Percentiles rank a stretch among this genome's conserved stretches.
phyloP scores from a whole-genome alignment of 2,329 filamentous ascomycete species.

The Fusarium bactridioides region DNA sequence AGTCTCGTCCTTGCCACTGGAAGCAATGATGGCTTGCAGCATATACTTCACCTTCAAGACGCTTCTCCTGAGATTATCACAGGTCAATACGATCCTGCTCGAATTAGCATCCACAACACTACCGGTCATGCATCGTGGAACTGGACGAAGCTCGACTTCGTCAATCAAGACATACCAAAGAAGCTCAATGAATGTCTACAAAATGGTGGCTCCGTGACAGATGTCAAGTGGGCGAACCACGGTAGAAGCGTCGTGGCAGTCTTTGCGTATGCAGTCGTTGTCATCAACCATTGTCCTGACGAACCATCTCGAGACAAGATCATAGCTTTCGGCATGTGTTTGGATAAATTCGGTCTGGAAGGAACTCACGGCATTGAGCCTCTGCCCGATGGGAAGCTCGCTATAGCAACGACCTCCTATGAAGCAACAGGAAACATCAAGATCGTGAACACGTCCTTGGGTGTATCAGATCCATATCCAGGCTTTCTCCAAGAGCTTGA shows the following conservation, averaged over 20 bases:
- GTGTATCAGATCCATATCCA: not conserved
- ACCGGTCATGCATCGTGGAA: not conserved
- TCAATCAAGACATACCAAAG: not conserved
- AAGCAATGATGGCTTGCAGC: not conserved
- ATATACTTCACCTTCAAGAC: accelerated
- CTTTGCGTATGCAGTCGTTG: not conserved
- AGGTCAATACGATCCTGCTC: not conserved
- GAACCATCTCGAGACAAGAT: not conserved
- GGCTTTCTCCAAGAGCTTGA: not conserved
- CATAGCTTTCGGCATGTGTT: not conserved
- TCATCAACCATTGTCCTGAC: not conserved
- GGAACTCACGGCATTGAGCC: not conserved
- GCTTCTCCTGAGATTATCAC: not conserved
- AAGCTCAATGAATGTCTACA: not conserved
- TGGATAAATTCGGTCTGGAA: not conserved
- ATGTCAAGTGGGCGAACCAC: not conserved
- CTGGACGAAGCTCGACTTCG: not conserved
- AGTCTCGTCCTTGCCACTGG: not conserved
- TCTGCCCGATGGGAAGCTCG: not conserved
- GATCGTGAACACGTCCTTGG: not conserved
- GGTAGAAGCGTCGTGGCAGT: not conserved
- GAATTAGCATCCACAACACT: not conserved
- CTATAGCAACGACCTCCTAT: not conserved
- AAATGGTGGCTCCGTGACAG: not conserved
- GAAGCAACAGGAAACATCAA: not conserved